Base-by-base conservation (phyloP, 768 basidiomycete genomes). In the Lactarius tabidus region DNA sequence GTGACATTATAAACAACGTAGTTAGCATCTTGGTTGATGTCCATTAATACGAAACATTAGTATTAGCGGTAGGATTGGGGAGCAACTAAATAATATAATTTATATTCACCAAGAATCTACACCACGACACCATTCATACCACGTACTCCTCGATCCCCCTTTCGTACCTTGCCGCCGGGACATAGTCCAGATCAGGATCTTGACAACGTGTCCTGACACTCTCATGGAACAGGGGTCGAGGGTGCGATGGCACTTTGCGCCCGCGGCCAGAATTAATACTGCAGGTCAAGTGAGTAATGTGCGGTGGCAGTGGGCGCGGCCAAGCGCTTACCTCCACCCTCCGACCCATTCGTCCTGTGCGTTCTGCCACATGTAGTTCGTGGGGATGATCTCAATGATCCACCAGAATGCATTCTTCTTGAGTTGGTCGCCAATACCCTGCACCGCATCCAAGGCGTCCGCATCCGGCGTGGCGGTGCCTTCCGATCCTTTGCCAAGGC, bases 341-440 rank as follows among this genome's bases (percentile, higher is more conserved):
- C 65, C 76, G 67, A 85, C 81, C 88, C 88, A 90, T 15, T 69
- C 71, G 2, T 84, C 84, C 1, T 79, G 57, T 0, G 67, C 70
- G 66, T 89, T 84, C 71, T 90, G 88, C 79, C 81, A 87, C 33
- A 77, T 72, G 68, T 79, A 82, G 48, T 71, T 73, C 57, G 82
- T 72, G 28, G 88, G 90, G 0, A 91, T 36, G 41, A 89, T 74
- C 75, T 92, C 90, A 41, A 91, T 74, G 18, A 88, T 36, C 88
- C 87, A 88, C 90, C 90, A 92, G 1, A 78, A 8, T 23, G 71
- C 72, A 26, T 75, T 74, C 5, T 57, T 54, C 73, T 77, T 74
- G 55, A 92, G 74, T 64, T 77, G 64, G 70, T 91, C 87, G 67
- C 85, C 77, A 5, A 87, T 69, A 1, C 81, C 82, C 70, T 84